These are phyloP conservation scores for Globisporangium cederbergense DNA, from an alignment of 352 stramenopile species.

Conservation along the genomic window DNA sequence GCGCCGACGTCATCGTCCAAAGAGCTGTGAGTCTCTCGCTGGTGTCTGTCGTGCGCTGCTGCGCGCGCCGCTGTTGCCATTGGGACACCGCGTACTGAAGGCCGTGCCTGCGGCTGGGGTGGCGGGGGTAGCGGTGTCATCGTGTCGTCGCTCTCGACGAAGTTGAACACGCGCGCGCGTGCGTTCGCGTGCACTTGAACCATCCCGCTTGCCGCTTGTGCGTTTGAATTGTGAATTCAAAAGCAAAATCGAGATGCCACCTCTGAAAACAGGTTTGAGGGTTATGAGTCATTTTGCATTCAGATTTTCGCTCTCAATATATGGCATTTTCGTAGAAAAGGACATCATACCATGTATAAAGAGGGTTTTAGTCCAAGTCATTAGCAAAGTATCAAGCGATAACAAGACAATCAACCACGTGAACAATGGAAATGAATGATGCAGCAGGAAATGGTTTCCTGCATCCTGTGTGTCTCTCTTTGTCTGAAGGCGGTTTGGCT, in stretches of 20 bases:
- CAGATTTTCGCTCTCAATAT: no score
- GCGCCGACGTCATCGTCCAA: slow-evolving; percentile 26
- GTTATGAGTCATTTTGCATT: background rate
- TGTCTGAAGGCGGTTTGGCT: no score
- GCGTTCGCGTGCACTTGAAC: slow-evolving; percentile 3
- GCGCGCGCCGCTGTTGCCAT: background rate
- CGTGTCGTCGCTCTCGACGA: slow-evolving; percentile 26
- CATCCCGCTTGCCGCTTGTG: background rate
- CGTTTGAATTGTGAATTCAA: slow-evolving; percentile 6
- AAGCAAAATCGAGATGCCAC: background rate
- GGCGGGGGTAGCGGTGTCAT: slow-evolving; percentile 53
- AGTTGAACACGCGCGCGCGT: slow-evolving; percentile 12
- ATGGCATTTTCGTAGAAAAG: no score
- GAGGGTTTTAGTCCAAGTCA: background rate
- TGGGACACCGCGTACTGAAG: slow-evolving; percentile 14
- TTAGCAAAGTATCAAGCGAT: no score
- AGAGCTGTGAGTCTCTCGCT: background rate
- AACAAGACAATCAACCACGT: no score
- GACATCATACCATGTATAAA: background rate
- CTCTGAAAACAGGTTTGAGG: background rate
- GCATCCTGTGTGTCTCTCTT: no score
- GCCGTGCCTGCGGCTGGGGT: slow-evolving; percentile 34
- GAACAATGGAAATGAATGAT: no score
- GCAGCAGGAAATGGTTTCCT: no score
- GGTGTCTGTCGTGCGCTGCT: background rate